Base-by-base conservation (phyloP, 345 rosid species). In the Brassica juncea region DNA sequence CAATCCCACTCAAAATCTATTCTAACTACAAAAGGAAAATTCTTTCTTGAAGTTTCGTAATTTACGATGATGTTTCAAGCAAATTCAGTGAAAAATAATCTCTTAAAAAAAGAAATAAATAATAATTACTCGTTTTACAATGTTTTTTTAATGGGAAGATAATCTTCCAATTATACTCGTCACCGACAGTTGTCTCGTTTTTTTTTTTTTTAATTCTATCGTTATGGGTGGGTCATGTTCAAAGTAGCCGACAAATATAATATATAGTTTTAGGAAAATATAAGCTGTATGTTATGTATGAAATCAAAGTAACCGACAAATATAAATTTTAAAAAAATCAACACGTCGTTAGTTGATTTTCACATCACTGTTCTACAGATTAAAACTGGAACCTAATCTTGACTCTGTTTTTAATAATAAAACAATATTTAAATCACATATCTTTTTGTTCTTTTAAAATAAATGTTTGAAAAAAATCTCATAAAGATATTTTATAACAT, bases 121-220 rank as follows among this genome's bases (percentile, higher is more conserved):
- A 73, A 47, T 0, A 21, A 6, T 47, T 34, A 1, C 15, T 31
- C 2, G 47, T 47, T 73, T 62, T 25, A 55, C 65, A 57, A 10
- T 61, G 52, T 2, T 1, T 65, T 65, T 4, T 32, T 16, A 8
- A 6, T 34, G 55, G 47, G 27, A 19, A 39, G 1, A n/a, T 32
- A 59, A 6, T 27, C 14, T 77, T 76, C 67, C 16, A 68, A 23
- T 19, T 65, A 70, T 54, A 54, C 60, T 54, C 60, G 2, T 54
- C 60, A 54, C 82, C 82, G 78, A 79, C 82, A 79, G 70, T 66
- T 72, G 82, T 73, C 73, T 31, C 42, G 4, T 19, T 35, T 52
- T 54, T 47, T 32, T 23, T 23, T 4, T 32, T 34, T 34, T 52
- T 12, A 12, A 23, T 55, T 66, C 34, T 7, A 3, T 37, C n/a